Evolutionary conservation across 306 rosid species (phyloP).

Genomic region (Lathyrus aphaca): DNA sequence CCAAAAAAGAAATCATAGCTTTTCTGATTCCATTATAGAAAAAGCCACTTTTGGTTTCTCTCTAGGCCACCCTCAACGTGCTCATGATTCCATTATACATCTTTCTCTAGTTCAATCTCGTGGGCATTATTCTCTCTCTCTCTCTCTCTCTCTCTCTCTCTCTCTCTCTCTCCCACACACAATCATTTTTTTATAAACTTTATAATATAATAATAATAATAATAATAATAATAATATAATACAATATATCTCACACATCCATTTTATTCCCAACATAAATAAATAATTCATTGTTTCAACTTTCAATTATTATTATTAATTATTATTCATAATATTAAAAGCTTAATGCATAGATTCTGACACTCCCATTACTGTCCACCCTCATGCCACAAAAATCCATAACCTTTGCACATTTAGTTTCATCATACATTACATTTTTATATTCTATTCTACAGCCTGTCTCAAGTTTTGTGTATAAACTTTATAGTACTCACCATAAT

Average conservation of each 20-base stretch:
- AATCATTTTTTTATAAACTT: not conserved
- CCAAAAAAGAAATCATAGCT: constrained; percentile 36
- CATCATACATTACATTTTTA: constrained; percentile 6
- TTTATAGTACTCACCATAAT: constrained; percentile 32
- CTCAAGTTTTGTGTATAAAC: constrained; percentile 23
- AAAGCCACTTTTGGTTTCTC: constrained; percentile 48
- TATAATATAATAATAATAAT: not conserved
- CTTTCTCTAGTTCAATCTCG: constrained; percentile 42
- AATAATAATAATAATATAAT: too few relatives aligned
- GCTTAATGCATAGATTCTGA: constrained; percentile 44
- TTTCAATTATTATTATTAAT: constrained; percentile 19
- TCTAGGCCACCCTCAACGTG: constrained; percentile 43
- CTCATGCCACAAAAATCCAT: constrained; percentile 49
- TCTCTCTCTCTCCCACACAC: not conserved
- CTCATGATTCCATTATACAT: constrained; percentile 13
- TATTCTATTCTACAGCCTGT: constrained; percentile 37
- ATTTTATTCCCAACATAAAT: too few relatives aligned
- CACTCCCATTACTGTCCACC: constrained; percentile 48
- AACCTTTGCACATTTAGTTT: constrained; percentile 35
- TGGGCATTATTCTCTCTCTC: constrained; percentile 38
- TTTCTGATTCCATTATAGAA: constrained; percentile 38
- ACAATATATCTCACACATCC: too few relatives aligned
- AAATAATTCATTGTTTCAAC: not conserved
- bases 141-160: too few relatives aligned
- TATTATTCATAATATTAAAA: constrained; percentile 29